phyloP scores from a whole-genome alignment of 768 basidiomycete genomes.

The Pulveroboletus frians region DNA sequence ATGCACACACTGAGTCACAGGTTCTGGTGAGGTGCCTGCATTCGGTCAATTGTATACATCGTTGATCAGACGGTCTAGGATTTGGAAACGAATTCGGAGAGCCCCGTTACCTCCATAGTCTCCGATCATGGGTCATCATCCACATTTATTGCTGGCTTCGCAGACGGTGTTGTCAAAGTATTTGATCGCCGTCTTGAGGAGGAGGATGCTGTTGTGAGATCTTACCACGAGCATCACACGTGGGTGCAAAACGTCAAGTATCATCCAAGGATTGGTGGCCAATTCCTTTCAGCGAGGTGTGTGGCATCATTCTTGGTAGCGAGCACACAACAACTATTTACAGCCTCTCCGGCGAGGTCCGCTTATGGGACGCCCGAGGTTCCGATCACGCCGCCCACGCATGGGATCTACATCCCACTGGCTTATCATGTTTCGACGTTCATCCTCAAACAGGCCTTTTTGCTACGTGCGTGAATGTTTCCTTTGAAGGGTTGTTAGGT shows the following conservation, averaged over 20 bases:
- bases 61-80: conserved; percentile 48
- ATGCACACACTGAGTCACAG: conserved; percentile 83
- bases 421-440: conserved; percentile 81
- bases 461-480: conserved; percentile 58
- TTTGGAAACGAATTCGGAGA: conserved; percentile 82
- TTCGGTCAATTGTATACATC: not conserved
- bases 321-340: not conserved
- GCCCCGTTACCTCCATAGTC: conserved; percentile 80
- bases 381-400: conserved; percentile 52
- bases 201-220: conserved; percentile 76
- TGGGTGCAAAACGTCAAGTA: conserved; percentile 92
- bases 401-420: conserved; percentile 63
- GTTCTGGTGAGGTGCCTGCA: conserved; percentile 48
- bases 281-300: conserved; percentile 85
- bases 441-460: conserved; percentile 82
- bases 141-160: conserved; percentile 86
- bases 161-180: conserved; percentile 82
- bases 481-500: not conserved
- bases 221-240: conserved; percentile 70
- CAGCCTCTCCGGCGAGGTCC: conserved; percentile 86
- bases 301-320: conserved; percentile 13
- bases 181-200: conserved; percentile 89
- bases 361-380: conserved; percentile 84
- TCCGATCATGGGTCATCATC: conserved; percentile 74
- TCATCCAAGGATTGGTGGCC: conserved; percentile 62